Conservation (phyloP, 768 basidiomycete genomes). For the Chalciporus piperatus region DNA sequence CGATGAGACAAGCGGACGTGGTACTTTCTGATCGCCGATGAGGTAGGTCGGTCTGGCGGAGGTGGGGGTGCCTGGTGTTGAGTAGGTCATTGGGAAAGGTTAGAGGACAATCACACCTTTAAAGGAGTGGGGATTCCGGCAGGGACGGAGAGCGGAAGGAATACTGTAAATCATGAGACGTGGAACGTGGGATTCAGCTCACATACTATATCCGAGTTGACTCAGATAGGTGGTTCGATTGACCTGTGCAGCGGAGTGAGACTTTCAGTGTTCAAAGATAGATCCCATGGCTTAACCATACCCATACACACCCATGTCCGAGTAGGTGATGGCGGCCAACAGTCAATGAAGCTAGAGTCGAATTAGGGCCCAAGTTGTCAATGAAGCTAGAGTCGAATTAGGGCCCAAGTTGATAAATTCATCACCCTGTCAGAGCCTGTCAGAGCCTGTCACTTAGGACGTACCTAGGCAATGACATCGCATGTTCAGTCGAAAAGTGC, state of each 20-base stretch:
- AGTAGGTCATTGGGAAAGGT: slow-evolving; percentile 2
- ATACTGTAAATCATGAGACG: too few relatives aligned
- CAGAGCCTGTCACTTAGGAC: too few relatives aligned
- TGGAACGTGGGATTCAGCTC: slow-evolving; percentile 7
- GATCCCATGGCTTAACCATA: not conserved
- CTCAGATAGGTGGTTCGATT: slow-evolving; percentile 1
- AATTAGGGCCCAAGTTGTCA: too few relatives aligned
- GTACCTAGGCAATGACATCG: too few relatives aligned
- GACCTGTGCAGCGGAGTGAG: slow-evolving; percentile 2
- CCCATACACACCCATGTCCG: too few relatives aligned
- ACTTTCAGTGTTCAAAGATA: slow-evolving; percentile 2
- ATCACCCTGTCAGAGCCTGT: too few relatives aligned
- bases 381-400: too few relatives aligned
- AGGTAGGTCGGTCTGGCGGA: slow-evolving; percentile 5
- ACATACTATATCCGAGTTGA: not conserved
- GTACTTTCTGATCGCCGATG: slow-evolving; percentile 17
- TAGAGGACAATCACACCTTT: not conserved
- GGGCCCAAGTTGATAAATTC: too few relatives aligned
- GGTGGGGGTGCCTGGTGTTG: not conserved
- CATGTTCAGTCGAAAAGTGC: too few relatives aligned
- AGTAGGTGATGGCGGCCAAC: too few relatives aligned
- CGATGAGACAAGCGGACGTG: slow-evolving; percentile 29
- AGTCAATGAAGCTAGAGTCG: too few relatives aligned
- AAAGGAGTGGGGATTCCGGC: not conserved
- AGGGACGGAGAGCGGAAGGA: not conserved